Evolutionary conservation across 139 green algal genomes (phyloP), one percentile per base, ranked within the genome.

Genomic region (Chlorella sp.): DNA sequence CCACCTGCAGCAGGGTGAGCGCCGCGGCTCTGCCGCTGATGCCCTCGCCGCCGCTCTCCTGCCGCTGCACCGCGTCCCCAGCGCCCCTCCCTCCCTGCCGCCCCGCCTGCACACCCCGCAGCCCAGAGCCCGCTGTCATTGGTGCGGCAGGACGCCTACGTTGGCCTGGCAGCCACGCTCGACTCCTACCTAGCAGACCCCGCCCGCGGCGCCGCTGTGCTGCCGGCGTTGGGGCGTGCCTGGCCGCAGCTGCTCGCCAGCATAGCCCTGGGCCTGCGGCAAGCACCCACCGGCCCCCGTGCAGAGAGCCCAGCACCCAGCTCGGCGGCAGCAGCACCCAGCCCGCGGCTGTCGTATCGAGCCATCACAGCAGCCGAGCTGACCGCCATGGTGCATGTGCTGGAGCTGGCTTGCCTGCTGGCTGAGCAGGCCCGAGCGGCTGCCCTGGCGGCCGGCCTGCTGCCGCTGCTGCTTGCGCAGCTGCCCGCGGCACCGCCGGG

Each of bases 381-480:
- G 36, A 57, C 76, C 38, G n/a, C 36, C 60, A 71, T 82, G 57
- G 60, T 82, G 36, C 76, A 30, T 25, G 76, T 82, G 57, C 57
- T 82, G 36, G 36, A 82, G 76, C 76, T 82, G 15, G 76, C 76
- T 21, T 82, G 76, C 76, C 76, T 82, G 60, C 76, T 82, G 57
- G 57, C 76, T 2, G 7, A 39, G 16, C 57, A 70, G 26, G 75
- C 75, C 36, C 75, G 75, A 62, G 51, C 12, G 60, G 75, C 75
- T 55, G 75, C 56, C 51, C 57, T 82, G 75, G 34, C 18, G 6
- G 75, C 75, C 1, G 75, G 75, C 6, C 23, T 82, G 56, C 75
- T 82, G 75, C 75, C 75, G 32, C 44, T 78, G 65, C 44, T 85
- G 63, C 44, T 85, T 7, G 80, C 47, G 18, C 68, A 74, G 63